Base-by-base conservation (phyloP, 139 green algal species). In the Microglena sp. region DNA sequence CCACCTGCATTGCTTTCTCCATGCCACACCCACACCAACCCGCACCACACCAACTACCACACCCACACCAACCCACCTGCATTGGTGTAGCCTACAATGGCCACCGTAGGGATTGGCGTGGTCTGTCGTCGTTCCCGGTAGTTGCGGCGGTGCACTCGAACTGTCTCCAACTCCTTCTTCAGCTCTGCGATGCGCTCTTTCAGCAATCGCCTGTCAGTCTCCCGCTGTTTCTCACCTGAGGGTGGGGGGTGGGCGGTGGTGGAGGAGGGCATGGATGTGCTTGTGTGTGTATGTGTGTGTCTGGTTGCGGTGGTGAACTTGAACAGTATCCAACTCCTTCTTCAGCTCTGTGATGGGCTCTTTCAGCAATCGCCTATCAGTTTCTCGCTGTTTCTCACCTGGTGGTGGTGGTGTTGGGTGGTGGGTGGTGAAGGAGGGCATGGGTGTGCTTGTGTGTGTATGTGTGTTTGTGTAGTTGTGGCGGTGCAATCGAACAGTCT, bases 191-290 rank as follows among this genome's bases (percentile, higher is more conserved):
- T 45, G 2, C 56, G 44, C 44, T 88, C 72, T 2, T 84, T 66
- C 65, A 96, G 74, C 58, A 99, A 70, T 2, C 93, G 90, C 77
- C 91, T 93, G 76, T 99, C 93, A 18, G 97, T 86, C 75, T 98
- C 93, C 40, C 95, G 95, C 82, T 99, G 93, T 82, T 97, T 98
- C 81, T 99, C 93, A 62, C 93, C 93, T 88, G 96, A 92, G 72
- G 28, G 30, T 26, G 59, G 6, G 11, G 40, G 40, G 11, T 50
- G 40, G 11, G 40, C 15, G n/a, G 40, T 50, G 40, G 18, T 50
- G 11, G 40, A 24, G 40, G 40, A 24, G 11, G 40, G 11, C 15
- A 18, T 50, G 40, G 40, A 24, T 50, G 40, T 50, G 40, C 15
- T 50, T 50, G 40, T 18, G 40, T 11, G 11, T 11, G 40, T 50